A percentile compares a stretch with the other conserved stretches of the same genome.
Evolutionary conservation across 805 yeast genomes (phyloP).

Genomic region (Candida sphagnicola): DNA sequence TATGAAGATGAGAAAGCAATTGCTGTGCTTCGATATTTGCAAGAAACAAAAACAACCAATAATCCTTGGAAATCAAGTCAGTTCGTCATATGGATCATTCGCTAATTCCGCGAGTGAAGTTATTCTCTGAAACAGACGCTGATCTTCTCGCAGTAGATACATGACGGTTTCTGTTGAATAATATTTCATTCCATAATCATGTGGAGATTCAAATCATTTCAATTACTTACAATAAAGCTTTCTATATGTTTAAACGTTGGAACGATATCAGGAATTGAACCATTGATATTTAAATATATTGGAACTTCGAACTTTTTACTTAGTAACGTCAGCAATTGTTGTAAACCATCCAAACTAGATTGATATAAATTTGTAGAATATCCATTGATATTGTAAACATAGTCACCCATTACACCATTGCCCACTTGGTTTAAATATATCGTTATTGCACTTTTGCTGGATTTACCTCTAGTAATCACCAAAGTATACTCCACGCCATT

Average conservation of each 20-base stretch:
- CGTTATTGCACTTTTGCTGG: slow-evolving; percentile 19
- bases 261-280: slow-evolving; percentile 10
- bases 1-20: too few species aligned
- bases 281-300: slow-evolving; percentile 28
- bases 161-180: too few species aligned
- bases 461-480: slow-evolving; percentile 8
- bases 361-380: slow-evolving; percentile 17
- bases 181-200: too few species aligned
- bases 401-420: slow-evolving; percentile 21
- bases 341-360: slow-evolving; percentile 7
- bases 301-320: slow-evolving; percentile 22
- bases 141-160: too few species aligned
- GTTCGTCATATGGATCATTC: too few species aligned
- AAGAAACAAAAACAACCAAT: too few species aligned
- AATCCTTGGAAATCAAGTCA: too few species aligned
- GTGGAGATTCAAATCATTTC: too few species aligned
- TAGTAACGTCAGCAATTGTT: slow-evolving; percentile 17
- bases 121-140: too few species aligned
- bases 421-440: slow-evolving; percentile 24
- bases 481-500: slow-evolving; percentile 11
- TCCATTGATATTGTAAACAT: slow-evolving; percentile 26
- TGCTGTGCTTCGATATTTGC: too few species aligned
- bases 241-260: neutral
- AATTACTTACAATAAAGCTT: too few species aligned
- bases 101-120: too few species aligned